Conservation (phyloP, 768 basidiomycete genomes). For the Clavaria fumosa region DNA sequence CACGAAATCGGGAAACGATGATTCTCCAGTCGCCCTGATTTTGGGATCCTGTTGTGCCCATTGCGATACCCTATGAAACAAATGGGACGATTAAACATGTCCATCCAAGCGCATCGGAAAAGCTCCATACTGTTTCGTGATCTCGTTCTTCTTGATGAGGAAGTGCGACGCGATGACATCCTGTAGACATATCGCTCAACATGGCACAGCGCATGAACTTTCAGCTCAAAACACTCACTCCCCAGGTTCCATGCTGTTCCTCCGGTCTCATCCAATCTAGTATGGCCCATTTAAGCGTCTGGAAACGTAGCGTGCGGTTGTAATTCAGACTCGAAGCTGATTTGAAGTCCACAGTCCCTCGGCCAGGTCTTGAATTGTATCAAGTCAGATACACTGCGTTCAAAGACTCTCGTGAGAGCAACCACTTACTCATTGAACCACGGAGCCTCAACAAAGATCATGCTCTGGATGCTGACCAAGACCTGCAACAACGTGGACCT, state of each 20-base stretch:
- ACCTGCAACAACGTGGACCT: conserved; percentile 43
- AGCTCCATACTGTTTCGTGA: conserved; percentile 26
- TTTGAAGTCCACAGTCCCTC: conserved; percentile 25
- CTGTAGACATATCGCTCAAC: conserved; percentile 15
- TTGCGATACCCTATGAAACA: background rate
- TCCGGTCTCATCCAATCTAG: conserved; percentile 35
- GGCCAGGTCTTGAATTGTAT: conserved; percentile 27
- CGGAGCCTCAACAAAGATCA: conserved; percentile 39
- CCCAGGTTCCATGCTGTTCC: conserved; percentile 30
- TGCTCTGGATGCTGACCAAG: conserved; percentile 41
- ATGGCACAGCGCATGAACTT: background rate
- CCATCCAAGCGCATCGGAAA: background rate
- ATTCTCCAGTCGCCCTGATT: background rate
- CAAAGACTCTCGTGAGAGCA: conserved; percentile 1
- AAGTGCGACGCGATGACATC: conserved; percentile 38
- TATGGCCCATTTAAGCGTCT: conserved; percentile 38
- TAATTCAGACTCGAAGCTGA: conserved; percentile 25
- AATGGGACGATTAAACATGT: background rate
- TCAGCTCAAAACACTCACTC: conserved; percentile 18
- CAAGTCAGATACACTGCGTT: background rate
- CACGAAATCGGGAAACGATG: too few species aligned
- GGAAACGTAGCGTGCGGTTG: conserved; percentile 26
- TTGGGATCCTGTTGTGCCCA: background rate
- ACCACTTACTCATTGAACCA: conserved; percentile 40
- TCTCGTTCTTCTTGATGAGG: conserved; percentile 23